A percentile compares a stretch with the other conserved stretches of the same genome.
Conservation (phyloP, 2,329 filamentous ascomycete genomes). For the Pseudogymnoascus sp. region DNA sequence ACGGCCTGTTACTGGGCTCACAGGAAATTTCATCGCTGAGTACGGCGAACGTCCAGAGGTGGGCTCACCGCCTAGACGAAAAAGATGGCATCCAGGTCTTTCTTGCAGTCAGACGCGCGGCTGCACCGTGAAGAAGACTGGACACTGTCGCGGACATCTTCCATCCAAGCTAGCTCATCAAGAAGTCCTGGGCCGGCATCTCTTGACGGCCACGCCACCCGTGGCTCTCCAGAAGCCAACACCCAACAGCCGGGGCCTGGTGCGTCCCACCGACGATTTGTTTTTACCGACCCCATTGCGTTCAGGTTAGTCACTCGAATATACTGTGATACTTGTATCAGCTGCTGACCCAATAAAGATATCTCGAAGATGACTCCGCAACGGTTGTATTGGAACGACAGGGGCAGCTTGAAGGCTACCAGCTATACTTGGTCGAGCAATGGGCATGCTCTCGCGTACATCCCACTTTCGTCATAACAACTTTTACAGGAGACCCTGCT, state of each 20-base stretch:
- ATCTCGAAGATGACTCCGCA: conserved; percentile 76
- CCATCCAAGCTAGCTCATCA: background rate
- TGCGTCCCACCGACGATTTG: conserved; percentile 40
- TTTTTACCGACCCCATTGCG: conserved; percentile 59
- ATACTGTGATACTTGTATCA: background rate
- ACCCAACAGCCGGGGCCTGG: background rate
- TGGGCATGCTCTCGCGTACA: conserved; percentile 91
- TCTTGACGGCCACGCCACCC: conserved; percentile 10
- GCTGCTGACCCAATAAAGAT: conserved; percentile 38
- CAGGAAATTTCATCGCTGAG: background rate
- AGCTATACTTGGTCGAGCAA: conserved; percentile 91
- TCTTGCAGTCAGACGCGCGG: background rate
- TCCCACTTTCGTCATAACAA: conserved; percentile 85
- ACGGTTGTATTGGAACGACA: conserved; percentile 69
- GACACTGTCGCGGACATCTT: conserved; percentile 6
- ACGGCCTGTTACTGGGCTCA: background rate
- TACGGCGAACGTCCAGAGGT: background rate
- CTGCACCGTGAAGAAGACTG: conserved; percentile 10
- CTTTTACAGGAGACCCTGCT: conserved; percentile 79
- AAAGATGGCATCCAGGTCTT: background rate
- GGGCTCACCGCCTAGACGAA: background rate
- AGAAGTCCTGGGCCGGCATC: background rate
- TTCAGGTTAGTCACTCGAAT: conserved; percentile 36
- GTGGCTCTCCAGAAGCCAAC: conserved; percentile 4
- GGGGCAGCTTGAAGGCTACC: conserved; percentile 69